phyloP scores from a whole-genome alignment of 73 alveolate species.

The Stentor coeruleus region DNA sequence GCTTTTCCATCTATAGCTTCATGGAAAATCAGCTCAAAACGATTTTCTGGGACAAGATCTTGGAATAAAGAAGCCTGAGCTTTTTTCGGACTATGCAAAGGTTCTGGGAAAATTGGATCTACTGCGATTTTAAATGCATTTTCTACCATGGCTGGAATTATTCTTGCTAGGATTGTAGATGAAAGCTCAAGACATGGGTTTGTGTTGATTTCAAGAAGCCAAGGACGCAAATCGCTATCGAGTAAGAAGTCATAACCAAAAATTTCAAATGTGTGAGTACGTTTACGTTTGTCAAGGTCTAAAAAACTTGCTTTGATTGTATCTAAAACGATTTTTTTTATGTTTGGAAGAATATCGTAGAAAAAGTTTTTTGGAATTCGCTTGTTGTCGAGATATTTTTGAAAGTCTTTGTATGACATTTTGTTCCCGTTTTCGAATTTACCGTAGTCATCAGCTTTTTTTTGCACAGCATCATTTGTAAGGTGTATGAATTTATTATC shows the following conservation, averaged over 20 bases:
- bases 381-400: slow-evolving; percentile 47
- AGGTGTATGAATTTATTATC: slow-evolving; percentile 74
- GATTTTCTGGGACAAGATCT: slow-evolving; percentile 25
- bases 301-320: neutral
- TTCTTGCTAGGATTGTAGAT: slow-evolving; percentile 71
- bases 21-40: slow-evolving; percentile 29
- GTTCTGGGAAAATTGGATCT: slow-evolving; percentile 70
- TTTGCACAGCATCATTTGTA: slow-evolving; percentile 96
- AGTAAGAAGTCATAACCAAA: slow-evolving; percentile 79
- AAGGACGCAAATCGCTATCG: slow-evolving; percentile 64
- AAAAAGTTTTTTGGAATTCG: slow-evolving; percentile 3
- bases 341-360: neutral
- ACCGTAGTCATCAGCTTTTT: slow-evolving; percentile 86
- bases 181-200: slow-evolving; percentile 82
- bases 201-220: slow-evolving; percentile 71
- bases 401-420: slow-evolving; percentile 58
- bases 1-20: neutral
- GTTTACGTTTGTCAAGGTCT: neutral
- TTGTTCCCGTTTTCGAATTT: slow-evolving; percentile 95
- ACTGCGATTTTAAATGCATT: slow-evolving; percentile 72
- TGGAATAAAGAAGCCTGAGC: slow-evolving; percentile 27
- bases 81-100: slow-evolving; percentile 30
- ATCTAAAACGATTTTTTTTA: neutral
- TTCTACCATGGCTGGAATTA: slow-evolving; percentile 84
- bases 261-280: slow-evolving; percentile 34